Conservation (phyloP, 805 yeast species). For the Candida cerambycidarum region DNA sequence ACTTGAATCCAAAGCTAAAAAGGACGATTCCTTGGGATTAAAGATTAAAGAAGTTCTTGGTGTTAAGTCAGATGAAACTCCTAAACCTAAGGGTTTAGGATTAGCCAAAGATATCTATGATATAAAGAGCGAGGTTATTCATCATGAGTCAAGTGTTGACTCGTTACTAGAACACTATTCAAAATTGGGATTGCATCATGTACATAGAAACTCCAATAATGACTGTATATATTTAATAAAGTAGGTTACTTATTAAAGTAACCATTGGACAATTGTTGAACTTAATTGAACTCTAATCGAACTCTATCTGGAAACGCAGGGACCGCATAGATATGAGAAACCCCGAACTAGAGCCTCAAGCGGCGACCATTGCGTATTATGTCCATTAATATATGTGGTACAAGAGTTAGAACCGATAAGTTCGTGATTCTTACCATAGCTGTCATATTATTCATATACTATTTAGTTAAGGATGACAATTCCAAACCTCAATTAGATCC, state of each 20-base stretch:
- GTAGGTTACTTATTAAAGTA: background rate
- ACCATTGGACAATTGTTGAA: no score
- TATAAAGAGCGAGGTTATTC: background rate
- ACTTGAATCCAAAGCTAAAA: conserved; percentile 1
- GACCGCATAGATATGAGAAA: no score
- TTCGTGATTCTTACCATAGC: background rate
- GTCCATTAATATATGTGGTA: conserved; percentile 1
- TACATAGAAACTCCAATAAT: background rate
- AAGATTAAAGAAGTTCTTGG: background rate
- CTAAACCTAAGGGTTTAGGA: background rate
- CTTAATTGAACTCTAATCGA: no score
- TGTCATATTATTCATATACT: background rate
- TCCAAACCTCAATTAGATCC: background rate
- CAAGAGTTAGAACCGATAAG: background rate
- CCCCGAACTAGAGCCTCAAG: no score
- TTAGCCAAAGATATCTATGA: conserved; percentile 1
- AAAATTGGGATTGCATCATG: conserved; percentile 6
- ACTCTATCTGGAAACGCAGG: no score
- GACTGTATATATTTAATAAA: conserved; percentile 4
- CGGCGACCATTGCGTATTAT: no score
- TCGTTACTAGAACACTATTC: conserved; percentile 23
- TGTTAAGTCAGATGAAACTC: background rate
- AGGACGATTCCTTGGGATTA: background rate
- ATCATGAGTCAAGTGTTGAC: conserved; percentile 5
- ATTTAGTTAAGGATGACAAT: background rate